phyloP scores from a whole-genome alignment of 345 rosid species.

The Balakata baccata region DNA sequence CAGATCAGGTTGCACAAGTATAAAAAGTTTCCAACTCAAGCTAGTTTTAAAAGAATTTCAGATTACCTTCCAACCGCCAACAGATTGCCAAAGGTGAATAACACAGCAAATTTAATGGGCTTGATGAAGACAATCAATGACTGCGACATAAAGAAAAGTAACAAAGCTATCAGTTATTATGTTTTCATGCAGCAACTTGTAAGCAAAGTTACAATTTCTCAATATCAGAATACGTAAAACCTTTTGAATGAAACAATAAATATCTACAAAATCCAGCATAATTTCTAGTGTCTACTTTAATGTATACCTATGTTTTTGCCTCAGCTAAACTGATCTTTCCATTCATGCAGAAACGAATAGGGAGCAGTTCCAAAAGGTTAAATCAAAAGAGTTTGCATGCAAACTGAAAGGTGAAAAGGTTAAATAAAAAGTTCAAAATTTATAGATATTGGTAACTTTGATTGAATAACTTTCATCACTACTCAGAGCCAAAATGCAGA shows the following conservation, averaged over 20 bases:
- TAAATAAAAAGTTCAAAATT: conserved; percentile 4
- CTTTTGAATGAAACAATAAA: not conserved
- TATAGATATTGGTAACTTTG: conserved; percentile 1
- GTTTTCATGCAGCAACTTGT: not conserved
- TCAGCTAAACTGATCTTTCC: not conserved
- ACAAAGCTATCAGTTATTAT: conserved; percentile 3
- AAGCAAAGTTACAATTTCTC: not conserved
- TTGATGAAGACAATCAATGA: conserved; percentile 68
- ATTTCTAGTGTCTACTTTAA: not conserved
- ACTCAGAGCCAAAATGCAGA: not conserved
- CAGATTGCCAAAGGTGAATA: conserved; percentile 88
- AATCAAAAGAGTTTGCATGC: not conserved
- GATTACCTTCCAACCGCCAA: conserved; percentile 85
- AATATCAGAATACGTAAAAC: not conserved
- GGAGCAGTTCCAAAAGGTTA: not conserved
- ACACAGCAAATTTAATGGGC: conserved; percentile 83
- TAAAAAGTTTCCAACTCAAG: not conserved
- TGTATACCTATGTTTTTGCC: not conserved
- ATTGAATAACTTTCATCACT: not conserved
- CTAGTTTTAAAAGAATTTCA: not conserved
- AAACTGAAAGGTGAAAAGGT: not conserved
- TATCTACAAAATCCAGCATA: not conserved
- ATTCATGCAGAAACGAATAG: not conserved
- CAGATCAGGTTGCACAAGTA: not conserved
- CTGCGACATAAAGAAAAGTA: conserved; percentile 41